Evolutionary conservation across 495 filamentous ascomycete species (phyloP).

Genomic region (Ramalina intermedia): DNA sequence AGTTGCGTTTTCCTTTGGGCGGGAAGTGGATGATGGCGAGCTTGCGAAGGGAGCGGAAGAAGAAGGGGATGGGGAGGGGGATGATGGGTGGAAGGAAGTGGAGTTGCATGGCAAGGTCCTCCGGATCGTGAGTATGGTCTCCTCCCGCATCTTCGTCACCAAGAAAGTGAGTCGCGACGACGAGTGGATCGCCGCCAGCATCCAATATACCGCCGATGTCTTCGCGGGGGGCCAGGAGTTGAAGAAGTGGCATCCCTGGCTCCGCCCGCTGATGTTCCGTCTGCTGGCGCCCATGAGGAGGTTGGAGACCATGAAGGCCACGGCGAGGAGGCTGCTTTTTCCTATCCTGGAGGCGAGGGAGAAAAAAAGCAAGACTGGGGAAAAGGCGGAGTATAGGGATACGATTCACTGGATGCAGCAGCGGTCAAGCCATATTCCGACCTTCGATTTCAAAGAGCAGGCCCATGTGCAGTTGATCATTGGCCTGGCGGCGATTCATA

Average conservation of each 20-base stretch:
- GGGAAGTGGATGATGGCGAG: neutral
- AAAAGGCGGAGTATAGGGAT: neutral
- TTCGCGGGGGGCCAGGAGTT: too few species aligned
- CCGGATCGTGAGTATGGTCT: neutral
- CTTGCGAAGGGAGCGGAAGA: neutral
- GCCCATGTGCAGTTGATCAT: slow-evolving; percentile 5
- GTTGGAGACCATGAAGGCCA: too few species aligned
- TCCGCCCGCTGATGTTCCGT: too few species aligned
- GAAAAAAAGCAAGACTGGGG: too few species aligned
- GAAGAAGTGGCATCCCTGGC: too few species aligned
- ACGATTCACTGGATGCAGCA: neutral
- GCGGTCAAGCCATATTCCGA: neutral
- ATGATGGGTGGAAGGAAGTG: neutral
- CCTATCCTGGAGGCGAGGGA: too few species aligned
- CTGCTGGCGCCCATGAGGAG: too few species aligned
- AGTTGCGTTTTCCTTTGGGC: neutral
- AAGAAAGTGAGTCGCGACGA: neutral
- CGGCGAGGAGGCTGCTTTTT: too few species aligned
- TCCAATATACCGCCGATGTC: too few species aligned
- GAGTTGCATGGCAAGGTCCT: neutral
- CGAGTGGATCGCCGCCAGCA: neutral
- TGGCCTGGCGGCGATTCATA: slow-evolving; percentile 2
- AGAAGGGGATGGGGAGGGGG: neutral
- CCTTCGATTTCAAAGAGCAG: neutral
- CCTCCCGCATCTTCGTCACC: neutral